phyloP scores from a whole-genome alignment of 164 flowering plant species.

The Saururus chinensis region DNA sequence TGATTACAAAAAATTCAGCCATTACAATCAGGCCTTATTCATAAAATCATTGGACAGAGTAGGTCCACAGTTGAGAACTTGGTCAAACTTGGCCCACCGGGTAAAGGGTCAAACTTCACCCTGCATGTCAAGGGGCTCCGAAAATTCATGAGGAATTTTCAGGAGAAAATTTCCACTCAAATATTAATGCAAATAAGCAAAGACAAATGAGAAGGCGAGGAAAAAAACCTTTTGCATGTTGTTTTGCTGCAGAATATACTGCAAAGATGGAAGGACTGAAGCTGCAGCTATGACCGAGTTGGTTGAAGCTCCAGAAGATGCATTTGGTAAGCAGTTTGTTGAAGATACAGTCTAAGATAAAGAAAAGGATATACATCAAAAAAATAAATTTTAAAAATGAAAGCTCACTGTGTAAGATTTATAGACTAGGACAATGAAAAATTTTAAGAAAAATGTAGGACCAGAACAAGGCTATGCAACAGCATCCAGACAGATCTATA shows the following conservation, averaged over 20 bases:
- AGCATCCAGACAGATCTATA: background rate
- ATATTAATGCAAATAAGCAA: background rate
- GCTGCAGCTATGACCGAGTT: slow-evolving; percentile 24
- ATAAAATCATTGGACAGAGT: too few species aligned
- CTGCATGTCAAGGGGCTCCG: too few species aligned
- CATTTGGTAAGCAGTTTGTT: slow-evolving; percentile 19
- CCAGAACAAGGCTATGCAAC: background rate
- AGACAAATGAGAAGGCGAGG: background rate
- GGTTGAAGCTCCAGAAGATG: slow-evolving; percentile 29
- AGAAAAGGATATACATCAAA: background rate
- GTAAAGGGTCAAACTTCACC: too few species aligned
- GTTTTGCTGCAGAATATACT: slow-evolving; percentile 46
- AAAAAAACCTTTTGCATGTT: slow-evolving; percentile 37
- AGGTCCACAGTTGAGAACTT: too few species aligned
- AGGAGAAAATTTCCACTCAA: too few species aligned
- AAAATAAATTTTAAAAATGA: background rate
- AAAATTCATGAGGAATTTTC: too few species aligned
- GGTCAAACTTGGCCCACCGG: too few species aligned
- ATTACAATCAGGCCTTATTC: too few species aligned
- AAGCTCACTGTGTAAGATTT: background rate
- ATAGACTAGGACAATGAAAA: too few species aligned
- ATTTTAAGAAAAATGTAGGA: too few species aligned
- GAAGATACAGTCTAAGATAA: slow-evolving; percentile 35
- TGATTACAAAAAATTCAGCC: too few species aligned
- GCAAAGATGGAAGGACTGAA: slow-evolving; percentile 62